A percentile compares a stretch with the other conserved stretches of the same genome.
phyloP scores from a whole-genome alignment of 2,329 filamentous ascomycete genomes.

The Metarhizium anisopliae region DNA sequence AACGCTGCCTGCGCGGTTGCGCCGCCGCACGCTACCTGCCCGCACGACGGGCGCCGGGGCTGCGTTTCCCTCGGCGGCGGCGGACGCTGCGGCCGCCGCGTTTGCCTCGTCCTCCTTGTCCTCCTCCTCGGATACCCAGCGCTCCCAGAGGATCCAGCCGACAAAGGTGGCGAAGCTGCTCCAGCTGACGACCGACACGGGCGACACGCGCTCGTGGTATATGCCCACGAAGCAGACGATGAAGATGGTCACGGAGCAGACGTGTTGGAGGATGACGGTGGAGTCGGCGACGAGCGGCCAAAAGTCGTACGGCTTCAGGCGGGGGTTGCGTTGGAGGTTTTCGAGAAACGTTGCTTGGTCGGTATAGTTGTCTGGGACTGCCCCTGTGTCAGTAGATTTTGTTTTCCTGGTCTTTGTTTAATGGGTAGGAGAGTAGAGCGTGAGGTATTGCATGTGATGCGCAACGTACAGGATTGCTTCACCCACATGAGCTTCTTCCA shows the following conservation, averaged over 20 bases:
- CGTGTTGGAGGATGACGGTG: slow-evolving; percentile 93
- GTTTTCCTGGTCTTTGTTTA: too few species aligned
- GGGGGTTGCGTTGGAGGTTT: slow-evolving; percentile 87
- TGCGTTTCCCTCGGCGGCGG: slow-evolving; percentile 9
- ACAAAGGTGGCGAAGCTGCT: slow-evolving; percentile 74
- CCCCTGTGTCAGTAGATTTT: neutral
- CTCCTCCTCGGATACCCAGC: slow-evolving; percentile 71
- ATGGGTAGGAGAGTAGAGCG: too few species aligned
- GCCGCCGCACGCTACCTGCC: slow-evolving; percentile 24
- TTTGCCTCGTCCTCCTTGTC: slow-evolving; percentile 32
- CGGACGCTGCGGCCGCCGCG: slow-evolving; percentile 25
- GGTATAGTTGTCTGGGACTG: slow-evolving; percentile 97
- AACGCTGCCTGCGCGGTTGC: slow-evolving; percentile 27
- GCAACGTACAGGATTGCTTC: slow-evolving; percentile 73
- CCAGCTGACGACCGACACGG: slow-evolving; percentile 80
- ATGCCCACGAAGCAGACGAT: slow-evolving; percentile 91
- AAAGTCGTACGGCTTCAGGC: slow-evolving; percentile 92
- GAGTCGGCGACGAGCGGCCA: slow-evolving; percentile 94
- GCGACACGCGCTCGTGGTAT: slow-evolving; percentile 76
- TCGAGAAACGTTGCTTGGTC: slow-evolving; percentile 95
- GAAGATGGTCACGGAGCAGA: slow-evolving; percentile 91
- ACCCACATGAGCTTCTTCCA: slow-evolving; percentile 99
- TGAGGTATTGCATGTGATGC: too few species aligned
- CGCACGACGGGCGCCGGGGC: slow-evolving; percentile 7
- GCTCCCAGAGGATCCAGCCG: slow-evolving; percentile 87